Evolutionary conservation across 805 yeast genomes (phyloP).

Genomic region (Starmerella bombi): DNA sequence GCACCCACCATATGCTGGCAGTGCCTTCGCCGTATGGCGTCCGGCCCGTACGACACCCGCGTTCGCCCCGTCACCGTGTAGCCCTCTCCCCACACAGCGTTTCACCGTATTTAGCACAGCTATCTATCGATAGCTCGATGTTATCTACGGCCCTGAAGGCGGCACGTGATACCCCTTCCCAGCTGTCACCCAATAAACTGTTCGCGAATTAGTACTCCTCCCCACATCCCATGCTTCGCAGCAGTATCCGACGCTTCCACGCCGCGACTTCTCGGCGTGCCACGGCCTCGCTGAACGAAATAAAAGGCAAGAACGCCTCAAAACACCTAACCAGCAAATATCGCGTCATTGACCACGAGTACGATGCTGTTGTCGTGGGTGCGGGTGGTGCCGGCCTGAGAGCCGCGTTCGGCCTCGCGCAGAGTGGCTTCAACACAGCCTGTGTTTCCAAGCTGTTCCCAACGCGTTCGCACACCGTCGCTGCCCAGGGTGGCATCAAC

Average conservation of each 20-base stretch:
- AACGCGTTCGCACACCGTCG: slow-evolving; percentile 96
- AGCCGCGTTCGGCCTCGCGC: slow-evolving; percentile 96
- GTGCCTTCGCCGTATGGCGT: too few relatives aligned
- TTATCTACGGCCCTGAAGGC: too few relatives aligned
- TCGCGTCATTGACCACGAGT: slow-evolving; percentile 91
- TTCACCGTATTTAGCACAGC: too few relatives aligned
- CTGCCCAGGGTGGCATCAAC: slow-evolving; percentile 99
- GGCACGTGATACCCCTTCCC: too few relatives aligned
- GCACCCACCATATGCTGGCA: too few relatives aligned
- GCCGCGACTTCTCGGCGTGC: slow-evolving; percentile 12
- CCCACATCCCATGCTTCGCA: slow-evolving; percentile 11
- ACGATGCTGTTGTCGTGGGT: slow-evolving; percentile 94
- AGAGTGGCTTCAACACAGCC: slow-evolving; percentile 94
- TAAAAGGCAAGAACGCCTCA: slow-evolving; percentile 37
- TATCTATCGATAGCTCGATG: too few relatives aligned
- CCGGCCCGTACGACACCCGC: too few relatives aligned
- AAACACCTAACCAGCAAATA: slow-evolving; percentile 52
- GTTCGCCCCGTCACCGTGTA: too few relatives aligned
- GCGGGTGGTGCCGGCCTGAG: slow-evolving; percentile 99
- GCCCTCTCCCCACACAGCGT: too few relatives aligned
- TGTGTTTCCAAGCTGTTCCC: slow-evolving; percentile 95
- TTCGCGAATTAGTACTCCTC: not conserved
- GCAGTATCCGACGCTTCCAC: slow-evolving; percentile 15
- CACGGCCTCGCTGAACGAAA: slow-evolving; percentile 27
- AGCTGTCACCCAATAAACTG: not conserved